Conservation (phyloP, 352 stramenopile species). For the Blastocystis sp. region DNA sequence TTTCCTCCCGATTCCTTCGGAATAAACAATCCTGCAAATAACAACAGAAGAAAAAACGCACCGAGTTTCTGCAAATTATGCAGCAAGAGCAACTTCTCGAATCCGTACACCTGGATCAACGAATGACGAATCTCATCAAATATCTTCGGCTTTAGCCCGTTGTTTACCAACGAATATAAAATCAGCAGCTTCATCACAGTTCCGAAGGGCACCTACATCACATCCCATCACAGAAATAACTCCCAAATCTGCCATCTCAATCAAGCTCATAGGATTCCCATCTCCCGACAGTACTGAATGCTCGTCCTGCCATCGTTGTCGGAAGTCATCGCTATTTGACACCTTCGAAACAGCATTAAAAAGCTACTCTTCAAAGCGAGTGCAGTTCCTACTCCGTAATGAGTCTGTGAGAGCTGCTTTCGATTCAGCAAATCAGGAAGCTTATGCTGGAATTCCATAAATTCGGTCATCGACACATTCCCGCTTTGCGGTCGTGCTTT, state of each 20-base stretch:
- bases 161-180: constrained; percentile 17
- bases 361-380: not conserved
- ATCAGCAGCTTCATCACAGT: constrained; percentile 34
- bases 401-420: not conserved
- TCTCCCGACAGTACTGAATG: not conserved
- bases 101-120: constrained; percentile 10
- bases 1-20: constrained; percentile 8
- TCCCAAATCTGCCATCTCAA: not conserved
- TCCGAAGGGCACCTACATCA: constrained; percentile 8
- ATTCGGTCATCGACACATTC: constrained; percentile 1
- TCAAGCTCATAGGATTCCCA: not conserved
- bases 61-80: constrained; percentile 16
- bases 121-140: not conserved
- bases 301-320: not conserved
- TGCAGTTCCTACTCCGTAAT: not conserved
- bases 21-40: not conserved
- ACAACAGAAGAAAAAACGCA: not conserved
- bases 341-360: constrained; percentile 3
- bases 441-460: constrained; percentile 40
- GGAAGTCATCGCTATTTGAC: constrained; percentile 28
- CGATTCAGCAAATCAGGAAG: constrained; percentile 8
- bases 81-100: not conserved
- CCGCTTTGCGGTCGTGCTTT: not conserved
- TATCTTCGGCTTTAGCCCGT: constrained; percentile 34
- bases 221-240: not conserved